Conservation (phyloP, 2,329 filamentous ascomycete genomes). For the Neodidymelliopsis sp. region DNA sequence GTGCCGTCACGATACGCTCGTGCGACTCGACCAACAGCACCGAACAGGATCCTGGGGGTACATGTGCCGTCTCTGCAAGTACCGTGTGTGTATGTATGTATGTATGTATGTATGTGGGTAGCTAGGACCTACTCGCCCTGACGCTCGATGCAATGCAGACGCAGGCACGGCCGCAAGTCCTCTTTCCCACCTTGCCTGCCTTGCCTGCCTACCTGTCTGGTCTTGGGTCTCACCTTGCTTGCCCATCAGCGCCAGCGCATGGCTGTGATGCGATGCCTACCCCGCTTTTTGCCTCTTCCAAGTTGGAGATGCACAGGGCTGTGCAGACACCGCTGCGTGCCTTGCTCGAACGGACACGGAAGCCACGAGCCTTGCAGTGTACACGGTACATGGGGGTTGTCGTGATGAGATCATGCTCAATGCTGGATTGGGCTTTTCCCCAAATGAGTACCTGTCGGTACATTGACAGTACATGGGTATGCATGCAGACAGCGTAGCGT, state of each 20-base stretch:
- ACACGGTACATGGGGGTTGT: conserved; percentile 7
- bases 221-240: too few relatives aligned
- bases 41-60: too few relatives aligned
- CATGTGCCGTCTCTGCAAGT: neutral
- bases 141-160: conserved; percentile 14
- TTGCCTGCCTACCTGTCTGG: too few relatives aligned
- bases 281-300: conserved; percentile 12
- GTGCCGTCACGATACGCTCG: neutral
- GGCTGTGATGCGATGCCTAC: conserved; percentile 4
- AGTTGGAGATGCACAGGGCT: neutral
- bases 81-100: neutral
- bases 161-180: conserved; percentile 2
- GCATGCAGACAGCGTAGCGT: neutral
- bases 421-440: neutral
- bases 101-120: too few relatives aligned
- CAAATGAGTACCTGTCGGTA: neutral
- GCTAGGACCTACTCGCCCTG: conserved; percentile 1
- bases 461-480: neutral
- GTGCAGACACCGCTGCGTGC: conserved; percentile 5
- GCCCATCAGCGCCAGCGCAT: neutral
- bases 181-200: conserved; percentile 1
- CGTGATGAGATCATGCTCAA: conserved; percentile 3
- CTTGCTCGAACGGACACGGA: conserved; percentile 1
- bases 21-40: neutral
- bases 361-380: conserved; percentile 5